Evolutionary conservation across 163 green algal genomes (phyloP).

Genomic region (Trebouxia gelatinosa): DNA sequence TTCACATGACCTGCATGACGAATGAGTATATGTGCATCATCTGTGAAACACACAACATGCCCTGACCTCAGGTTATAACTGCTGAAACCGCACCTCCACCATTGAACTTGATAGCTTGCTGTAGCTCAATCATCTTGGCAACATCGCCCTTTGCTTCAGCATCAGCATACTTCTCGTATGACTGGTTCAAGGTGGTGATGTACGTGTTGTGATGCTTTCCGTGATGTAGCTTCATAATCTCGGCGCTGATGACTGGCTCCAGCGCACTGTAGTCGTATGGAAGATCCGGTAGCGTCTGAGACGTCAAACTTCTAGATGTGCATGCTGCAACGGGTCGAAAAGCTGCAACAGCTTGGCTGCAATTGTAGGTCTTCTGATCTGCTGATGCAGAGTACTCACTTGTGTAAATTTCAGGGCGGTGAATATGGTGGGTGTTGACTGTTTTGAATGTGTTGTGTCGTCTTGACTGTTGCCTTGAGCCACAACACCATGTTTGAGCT

Average conservation of each 20-base stretch:
- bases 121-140: conserved; percentile 78
- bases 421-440: too few species aligned
- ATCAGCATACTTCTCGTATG: conserved; percentile 80
- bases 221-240: conserved; percentile 99
- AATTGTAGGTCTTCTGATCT: too few species aligned
- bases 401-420: too few species aligned
- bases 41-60: background rate
- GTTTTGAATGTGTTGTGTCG: too few species aligned
- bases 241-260: conserved; percentile 84
- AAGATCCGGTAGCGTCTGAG: conserved; percentile 81
- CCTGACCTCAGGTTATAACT: background rate
- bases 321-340: too few species aligned
- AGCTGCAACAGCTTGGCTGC: too few species aligned
- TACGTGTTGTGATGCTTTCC: conserved; percentile 95
- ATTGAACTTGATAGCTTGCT: conserved; percentile 96
- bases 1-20: conserved; percentile 91
- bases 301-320: conserved; percentile 5
- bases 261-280: conserved; percentile 91
- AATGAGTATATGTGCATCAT: background rate
- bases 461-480: too few species aligned
- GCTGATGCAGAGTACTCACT: too few species aligned
- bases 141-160: conserved; percentile 78
- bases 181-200: conserved; percentile 87
- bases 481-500: too few species aligned
- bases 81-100: conserved; percentile 73